A percentile compares a stretch with the other conserved stretches of the same genome.
phyloP scores from a whole-genome alignment of 441 rosid genomes.

The Euphorbia corollata region DNA sequence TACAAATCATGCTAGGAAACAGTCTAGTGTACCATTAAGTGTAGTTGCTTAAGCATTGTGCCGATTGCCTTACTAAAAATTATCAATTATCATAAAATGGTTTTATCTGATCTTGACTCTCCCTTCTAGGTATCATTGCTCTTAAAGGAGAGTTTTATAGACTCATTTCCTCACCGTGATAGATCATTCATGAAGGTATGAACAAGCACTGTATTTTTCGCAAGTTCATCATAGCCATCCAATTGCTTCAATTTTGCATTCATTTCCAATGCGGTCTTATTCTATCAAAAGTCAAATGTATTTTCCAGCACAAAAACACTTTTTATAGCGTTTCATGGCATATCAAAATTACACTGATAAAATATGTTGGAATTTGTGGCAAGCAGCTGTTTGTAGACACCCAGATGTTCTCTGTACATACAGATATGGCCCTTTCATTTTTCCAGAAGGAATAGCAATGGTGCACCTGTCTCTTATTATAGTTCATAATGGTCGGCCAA shows the following conservation, averaged over 20 bases:
- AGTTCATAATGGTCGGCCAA: constrained; percentile 4
- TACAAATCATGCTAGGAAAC: no score
- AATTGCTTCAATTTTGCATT: not conserved
- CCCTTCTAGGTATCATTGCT: constrained; percentile 72
- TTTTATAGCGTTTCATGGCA: not conserved
- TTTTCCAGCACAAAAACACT: not conserved
- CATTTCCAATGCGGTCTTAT: not conserved
- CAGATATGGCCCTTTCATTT: constrained; percentile 84
- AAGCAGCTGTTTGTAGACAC: constrained; percentile 85
- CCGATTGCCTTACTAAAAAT: no score
- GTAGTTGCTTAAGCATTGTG: no score
- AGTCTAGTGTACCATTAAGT: no score
- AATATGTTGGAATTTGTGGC: constrained; percentile 14
- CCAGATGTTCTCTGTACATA: constrained; percentile 93
- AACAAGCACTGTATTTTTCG: not conserved
- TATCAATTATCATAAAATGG: constrained; percentile 14
- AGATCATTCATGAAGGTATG: constrained; percentile 72
- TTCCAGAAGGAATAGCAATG: constrained; percentile 68
- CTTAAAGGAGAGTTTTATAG: constrained; percentile 85
- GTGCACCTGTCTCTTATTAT: constrained; percentile 8
- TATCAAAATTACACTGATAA: constrained; percentile 18
- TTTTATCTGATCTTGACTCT: constrained; percentile 11
- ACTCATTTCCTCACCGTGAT: constrained; percentile 70
- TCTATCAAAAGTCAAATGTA: not conserved
- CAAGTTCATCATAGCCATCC: not conserved